Percentiles rank a stretch among this genome's conserved stretches.
These are phyloP conservation scores for Aureobasidium sp. DNA, from an alignment of 2,329 filamentous ascomycete species.

Conservation along the genomic window DNA sequence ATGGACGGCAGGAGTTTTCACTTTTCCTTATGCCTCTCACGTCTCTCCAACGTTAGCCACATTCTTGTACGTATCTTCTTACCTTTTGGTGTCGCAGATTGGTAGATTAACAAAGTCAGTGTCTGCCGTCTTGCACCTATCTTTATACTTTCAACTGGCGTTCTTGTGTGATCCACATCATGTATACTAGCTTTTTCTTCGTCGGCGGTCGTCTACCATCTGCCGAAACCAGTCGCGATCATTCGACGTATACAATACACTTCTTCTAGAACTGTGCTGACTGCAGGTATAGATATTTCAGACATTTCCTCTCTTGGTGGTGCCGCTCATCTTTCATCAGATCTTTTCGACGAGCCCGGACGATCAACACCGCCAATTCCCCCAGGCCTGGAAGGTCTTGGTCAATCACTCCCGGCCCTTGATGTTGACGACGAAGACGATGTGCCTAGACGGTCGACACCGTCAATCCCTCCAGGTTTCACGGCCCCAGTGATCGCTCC, in stretches of 20 bases:
- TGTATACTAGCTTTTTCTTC: constrained; percentile 13
- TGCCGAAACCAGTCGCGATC: background rate
- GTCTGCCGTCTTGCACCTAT: constrained; percentile 12
- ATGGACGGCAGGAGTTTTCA: constrained; percentile 13
- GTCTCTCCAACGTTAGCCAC: constrained; percentile 16
- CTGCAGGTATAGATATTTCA: constrained; percentile 14
- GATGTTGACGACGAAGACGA: constrained; percentile 21
- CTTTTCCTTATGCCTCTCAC: constrained; percentile 16
- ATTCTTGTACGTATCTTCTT: constrained; percentile 20
- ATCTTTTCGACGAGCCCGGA: constrained; percentile 13
- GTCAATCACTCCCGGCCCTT: constrained; percentile 9
- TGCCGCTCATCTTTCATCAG: constrained; percentile 13
- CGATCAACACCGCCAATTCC: constrained; percentile 30
- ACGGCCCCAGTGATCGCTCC: constrained; percentile 19
- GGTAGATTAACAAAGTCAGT: constrained; percentile 22
- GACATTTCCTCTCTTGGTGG: constrained; percentile 8
- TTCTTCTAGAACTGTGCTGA: constrained; percentile 5
- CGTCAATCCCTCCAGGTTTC: constrained; percentile 41
- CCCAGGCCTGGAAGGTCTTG: constrained; percentile 25
- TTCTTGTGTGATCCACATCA: constrained; percentile 14
- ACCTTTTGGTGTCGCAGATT: constrained; percentile 18
- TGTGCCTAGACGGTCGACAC: constrained; percentile 33
- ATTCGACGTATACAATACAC: constrained; percentile 6
- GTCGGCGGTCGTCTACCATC: constrained; percentile 12
- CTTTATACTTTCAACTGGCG: constrained; percentile 14